A percentile compares a stretch with the other conserved stretches of the same genome.
Evolutionary conservation across 2,329 filamentous ascomycete genomes (phyloP).

Genomic region (Penicillium sp.): DNA sequence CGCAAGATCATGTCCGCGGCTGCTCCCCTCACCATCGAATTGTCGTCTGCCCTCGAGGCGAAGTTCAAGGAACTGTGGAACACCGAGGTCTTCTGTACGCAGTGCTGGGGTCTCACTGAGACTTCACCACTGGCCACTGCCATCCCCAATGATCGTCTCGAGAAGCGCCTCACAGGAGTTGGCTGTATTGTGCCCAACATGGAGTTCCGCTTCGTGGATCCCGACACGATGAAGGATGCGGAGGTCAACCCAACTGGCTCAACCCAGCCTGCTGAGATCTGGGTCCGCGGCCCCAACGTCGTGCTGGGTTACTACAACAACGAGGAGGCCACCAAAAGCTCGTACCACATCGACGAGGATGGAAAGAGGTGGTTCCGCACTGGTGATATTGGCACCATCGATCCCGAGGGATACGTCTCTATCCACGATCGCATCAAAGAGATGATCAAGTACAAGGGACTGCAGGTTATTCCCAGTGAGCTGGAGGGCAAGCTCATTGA

Average conservation of each 20-base stretch:
- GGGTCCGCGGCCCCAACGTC: constrained; percentile 24
- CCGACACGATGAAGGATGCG: constrained; percentile 19
- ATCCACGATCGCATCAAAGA: constrained; percentile 27
- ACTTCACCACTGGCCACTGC: constrained; percentile 21
- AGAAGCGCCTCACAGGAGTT: constrained; percentile 17
- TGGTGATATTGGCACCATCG: constrained; percentile 22
- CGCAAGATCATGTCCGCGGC: constrained; percentile 21
- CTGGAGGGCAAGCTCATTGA: constrained; percentile 23
- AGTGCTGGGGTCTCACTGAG: constrained; percentile 23
- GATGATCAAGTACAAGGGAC: constrained; percentile 27
- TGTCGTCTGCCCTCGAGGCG: constrained; percentile 16
- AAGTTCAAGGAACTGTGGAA: constrained; percentile 13
- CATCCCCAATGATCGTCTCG: constrained; percentile 21
- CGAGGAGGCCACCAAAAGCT: constrained; percentile 14
- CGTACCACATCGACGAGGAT: constrained; percentile 18
- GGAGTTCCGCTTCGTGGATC: constrained; percentile 24
- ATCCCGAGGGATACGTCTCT: constrained; percentile 18
- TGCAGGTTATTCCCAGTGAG: constrained; percentile 25
- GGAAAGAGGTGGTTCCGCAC: constrained; percentile 24
- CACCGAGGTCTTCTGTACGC: constrained; percentile 20
- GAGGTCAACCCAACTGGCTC: constrained; percentile 13
- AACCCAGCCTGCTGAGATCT: constrained; percentile 19
- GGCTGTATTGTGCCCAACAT: constrained; percentile 21
- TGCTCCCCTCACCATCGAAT: constrained; percentile 19
- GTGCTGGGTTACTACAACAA: constrained; percentile 22